A percentile compares a stretch with the other conserved stretches of the same genome.
Evolutionary conservation across 2,329 filamentous ascomycete genomes (phyloP).

Genomic region (Trichoderma citrinoviride): DNA sequence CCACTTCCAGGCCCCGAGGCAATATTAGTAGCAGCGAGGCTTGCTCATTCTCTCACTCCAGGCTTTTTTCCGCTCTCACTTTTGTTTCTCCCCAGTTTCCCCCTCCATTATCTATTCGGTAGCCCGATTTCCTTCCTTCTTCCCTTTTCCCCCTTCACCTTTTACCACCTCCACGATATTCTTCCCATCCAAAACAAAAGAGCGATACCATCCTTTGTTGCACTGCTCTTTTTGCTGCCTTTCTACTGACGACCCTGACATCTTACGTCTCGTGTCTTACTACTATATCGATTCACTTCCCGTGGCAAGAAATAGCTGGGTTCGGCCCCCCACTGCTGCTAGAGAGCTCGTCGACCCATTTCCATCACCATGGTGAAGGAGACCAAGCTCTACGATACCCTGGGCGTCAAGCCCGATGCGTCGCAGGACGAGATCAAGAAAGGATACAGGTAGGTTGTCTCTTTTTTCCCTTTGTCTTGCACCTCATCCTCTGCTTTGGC

Average conservation of each 20-base stretch:
- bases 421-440: conserved; percentile 96
- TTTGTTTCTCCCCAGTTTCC: not conserved
- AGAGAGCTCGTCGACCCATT: not conserved
- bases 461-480: not conserved
- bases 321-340: conserved; percentile 1
- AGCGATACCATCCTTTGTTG: not conserved
- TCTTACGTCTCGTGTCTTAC: not conserved
- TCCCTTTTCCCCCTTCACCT: not conserved
- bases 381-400: conserved; percentile 88
- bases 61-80: not conserved
- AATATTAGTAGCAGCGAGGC: conserved; percentile 11
- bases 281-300: not conserved
- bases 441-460: conserved; percentile 69
- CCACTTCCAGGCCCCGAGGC: too few species aligned
- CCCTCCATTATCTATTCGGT: conserved; percentile 19
- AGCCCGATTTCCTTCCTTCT: conserved; percentile 1
- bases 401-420: conserved; percentile 75
- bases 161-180: too few species aligned
- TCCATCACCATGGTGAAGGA: conserved; percentile 76
- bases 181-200: too few species aligned
- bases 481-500: not conserved
- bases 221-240: conserved; percentile 1
- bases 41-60: not conserved
- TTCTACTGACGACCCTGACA: not conserved
- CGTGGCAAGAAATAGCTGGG: not conserved